Evolutionary conservation across 768 basidiomycete genomes (phyloP), one percentile per base, ranked within the genome.

Genomic region (Cystofilobasidium bisporidii): DNA sequence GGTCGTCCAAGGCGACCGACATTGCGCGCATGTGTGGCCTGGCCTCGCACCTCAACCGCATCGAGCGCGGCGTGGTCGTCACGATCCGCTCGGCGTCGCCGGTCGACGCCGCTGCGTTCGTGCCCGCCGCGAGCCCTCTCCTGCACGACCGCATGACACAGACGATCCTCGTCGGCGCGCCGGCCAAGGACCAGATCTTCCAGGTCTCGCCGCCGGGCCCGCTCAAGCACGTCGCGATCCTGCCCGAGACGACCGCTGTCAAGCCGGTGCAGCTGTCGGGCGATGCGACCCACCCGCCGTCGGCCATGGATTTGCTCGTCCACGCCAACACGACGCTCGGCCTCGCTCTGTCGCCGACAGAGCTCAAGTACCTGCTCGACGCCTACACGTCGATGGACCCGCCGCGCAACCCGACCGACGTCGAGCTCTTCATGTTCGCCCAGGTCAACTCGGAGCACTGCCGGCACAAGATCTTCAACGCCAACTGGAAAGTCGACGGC

Each of bases 361-460:
- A 99, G 76, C 89, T 98, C 70, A 84, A 87, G 72, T 99, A 97
- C 77, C 85, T 98, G 71, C 83, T 96, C 71, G 82, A 88, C 63
- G 91, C 89, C 15, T 99, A 91, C 77, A 81, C 89, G 32, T 81
- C 86, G n/a, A 36, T 71, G 12, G 56, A 61, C 47, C 66, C 66
- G 20, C 66, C 71, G 1, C 85, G 93, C 41, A 87, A 91, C 75
- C 96, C 94, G 11, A 96, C 89, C 45, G 96, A 98, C 75, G 93
- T 94, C 3, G 96, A 99, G 76, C 81, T 99, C 11, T 99, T 99
- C 83, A 99, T 98, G 96, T 99, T 98, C 77, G 94, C 96, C 3
- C 96, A 99, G 75, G 94, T 99, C 76, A 99, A 99, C 79, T 97
- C 93, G n/a, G 96, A 99, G 77, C 96, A 98, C 75, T 99, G 96